These are phyloP conservation scores for Schizophyllum amplum DNA, from an alignment of 1,284 basidiomycete species.

Conservation along the genomic window DNA sequence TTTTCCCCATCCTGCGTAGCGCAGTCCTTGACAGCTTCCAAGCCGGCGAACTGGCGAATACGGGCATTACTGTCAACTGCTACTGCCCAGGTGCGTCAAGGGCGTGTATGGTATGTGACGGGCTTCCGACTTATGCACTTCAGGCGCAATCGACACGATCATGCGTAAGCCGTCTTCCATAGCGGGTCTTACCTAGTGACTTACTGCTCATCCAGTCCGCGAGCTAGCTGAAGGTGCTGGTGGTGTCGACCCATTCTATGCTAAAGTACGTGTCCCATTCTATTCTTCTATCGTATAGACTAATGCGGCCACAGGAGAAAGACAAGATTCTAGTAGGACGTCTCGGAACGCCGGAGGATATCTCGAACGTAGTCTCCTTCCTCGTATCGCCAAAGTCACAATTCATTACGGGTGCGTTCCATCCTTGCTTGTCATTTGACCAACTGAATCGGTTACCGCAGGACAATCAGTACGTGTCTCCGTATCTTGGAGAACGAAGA, in stretches of 20 bases:
- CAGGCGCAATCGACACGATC: slow-evolving; percentile 25
- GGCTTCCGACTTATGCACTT: no score
- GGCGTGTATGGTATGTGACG: no score
- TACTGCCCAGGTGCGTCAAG: slow-evolving; percentile 30
- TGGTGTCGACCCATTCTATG: not conserved
- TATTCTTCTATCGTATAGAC: not conserved
- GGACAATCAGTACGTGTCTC: no score
- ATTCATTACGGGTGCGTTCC: slow-evolving; percentile 17
- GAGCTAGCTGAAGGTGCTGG: not conserved
- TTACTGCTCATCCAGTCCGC: no score
- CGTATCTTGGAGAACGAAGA: no score
- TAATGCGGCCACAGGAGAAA: no score
- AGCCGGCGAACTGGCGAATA: slow-evolving; percentile 31
- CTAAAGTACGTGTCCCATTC: not conserved
- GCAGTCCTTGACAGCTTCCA: slow-evolving; percentile 3
- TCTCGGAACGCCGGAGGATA: slow-evolving; percentile 13
- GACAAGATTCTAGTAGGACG: not conserved
- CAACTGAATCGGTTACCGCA: no score
- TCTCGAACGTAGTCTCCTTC: slow-evolving; percentile 18
- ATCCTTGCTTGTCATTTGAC: not conserved
- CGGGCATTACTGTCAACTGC: slow-evolving; percentile 42
- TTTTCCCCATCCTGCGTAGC: not conserved
- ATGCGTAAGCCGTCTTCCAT: slow-evolving; percentile 27
- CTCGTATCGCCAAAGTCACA: slow-evolving; percentile 16
- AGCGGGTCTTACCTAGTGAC: no score